Conservation (phyloP, 768 basidiomycete species). For the Suillus alpinus region DNA sequence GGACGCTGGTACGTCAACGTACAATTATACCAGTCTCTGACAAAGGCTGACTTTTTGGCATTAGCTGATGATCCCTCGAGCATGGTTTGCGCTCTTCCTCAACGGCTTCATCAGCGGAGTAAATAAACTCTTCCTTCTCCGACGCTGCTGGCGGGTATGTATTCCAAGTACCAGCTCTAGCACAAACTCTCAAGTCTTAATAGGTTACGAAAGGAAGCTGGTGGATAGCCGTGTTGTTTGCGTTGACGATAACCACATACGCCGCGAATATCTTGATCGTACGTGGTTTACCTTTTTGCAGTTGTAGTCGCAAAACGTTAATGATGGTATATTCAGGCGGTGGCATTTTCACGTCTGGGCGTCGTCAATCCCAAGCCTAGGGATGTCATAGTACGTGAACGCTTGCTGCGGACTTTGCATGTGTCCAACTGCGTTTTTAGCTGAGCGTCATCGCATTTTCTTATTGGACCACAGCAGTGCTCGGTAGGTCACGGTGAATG, state of each 20-base stretch:
- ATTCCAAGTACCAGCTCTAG: neutral
- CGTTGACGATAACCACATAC: conserved; percentile 32
- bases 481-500: conserved; percentile 25
- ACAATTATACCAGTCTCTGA: neutral
- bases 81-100: conserved; percentile 46
- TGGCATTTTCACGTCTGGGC: neutral
- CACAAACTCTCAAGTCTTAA: neutral
- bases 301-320: no score
- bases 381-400: neutral
- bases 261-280: conserved; percentile 42
- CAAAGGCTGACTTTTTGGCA: conserved; percentile 6
- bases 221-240: conserved; percentile 35
- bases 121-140: conserved; percentile 49
- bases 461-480: conserved; percentile 44
- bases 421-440: neutral
- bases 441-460: conserved; percentile 40
- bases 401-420: neutral
- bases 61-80: conserved; percentile 30
- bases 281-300: neutral
- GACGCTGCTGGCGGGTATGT: conserved; percentile 50
- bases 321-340: neutral
- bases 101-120: conserved; percentile 46
- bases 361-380: neutral
- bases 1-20: conserved; percentile 32
- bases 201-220: conserved; percentile 41